Evolutionary conservation across 1,284 basidiomycete genomes (phyloP).

Genomic region (Puccinia hordei): DNA sequence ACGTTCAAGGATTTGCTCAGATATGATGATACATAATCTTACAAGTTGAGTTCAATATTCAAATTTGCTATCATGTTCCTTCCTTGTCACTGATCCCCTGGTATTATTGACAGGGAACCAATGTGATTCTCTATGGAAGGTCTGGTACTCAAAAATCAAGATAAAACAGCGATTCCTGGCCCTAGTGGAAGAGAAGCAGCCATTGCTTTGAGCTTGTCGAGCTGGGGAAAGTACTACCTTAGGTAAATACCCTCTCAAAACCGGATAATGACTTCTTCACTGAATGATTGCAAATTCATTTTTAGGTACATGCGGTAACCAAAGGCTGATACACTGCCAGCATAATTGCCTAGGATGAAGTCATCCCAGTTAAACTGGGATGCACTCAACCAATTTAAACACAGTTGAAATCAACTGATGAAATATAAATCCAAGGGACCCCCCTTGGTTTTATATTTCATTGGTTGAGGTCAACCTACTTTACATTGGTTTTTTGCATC

Average conservation of each 20-base stretch:
- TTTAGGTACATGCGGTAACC: background rate
- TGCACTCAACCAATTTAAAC: too few species aligned
- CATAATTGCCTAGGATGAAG: too few species aligned
- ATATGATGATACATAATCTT: background rate
- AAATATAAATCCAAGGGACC: too few species aligned
- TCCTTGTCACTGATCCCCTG: too few species aligned
- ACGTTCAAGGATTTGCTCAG: background rate
- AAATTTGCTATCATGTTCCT: too few species aligned
- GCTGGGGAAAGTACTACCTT: background rate
- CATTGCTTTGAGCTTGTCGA: background rate
- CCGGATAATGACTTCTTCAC: background rate
- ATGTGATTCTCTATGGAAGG: background rate
- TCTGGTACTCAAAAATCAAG: constrained; percentile 13
- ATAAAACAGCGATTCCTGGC: constrained; percentile 5
- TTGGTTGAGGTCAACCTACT: too few species aligned
- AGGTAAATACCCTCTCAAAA: background rate
- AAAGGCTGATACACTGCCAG: too few species aligned
- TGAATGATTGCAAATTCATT: too few species aligned
- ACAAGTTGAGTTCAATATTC: background rate
- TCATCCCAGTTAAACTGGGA: too few species aligned
- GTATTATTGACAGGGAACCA: background rate
- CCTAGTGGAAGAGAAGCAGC: constrained; percentile 24
- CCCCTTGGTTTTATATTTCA: too few species aligned
- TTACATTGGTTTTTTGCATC: too few species aligned
- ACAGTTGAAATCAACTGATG: too few species aligned